phyloP scores from a whole-genome alignment of 1,284 basidiomycete species.

The Sphagnurus paluster region DNA sequence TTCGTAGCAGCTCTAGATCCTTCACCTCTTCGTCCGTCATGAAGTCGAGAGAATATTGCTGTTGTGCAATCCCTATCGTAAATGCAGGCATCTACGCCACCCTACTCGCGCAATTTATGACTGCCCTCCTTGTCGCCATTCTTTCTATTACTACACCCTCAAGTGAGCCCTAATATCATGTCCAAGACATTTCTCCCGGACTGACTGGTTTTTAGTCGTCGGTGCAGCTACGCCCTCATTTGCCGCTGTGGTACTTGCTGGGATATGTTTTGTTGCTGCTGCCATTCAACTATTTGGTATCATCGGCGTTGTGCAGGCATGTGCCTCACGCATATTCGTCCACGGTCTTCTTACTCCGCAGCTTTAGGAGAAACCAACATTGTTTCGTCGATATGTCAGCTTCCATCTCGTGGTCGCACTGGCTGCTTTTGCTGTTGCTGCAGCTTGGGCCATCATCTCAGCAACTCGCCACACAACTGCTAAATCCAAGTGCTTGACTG shows the following conservation, averaged over 20 bases:
- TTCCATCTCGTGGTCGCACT: slow-evolving; percentile 62
- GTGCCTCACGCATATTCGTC: slow-evolving; percentile 19
- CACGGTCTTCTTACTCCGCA: slow-evolving; percentile 5
- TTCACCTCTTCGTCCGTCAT: slow-evolving; percentile 29
- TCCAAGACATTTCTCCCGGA: slow-evolving; percentile 10
- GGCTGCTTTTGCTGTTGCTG: slow-evolving; percentile 72
- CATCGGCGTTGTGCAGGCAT: slow-evolving; percentile 74
- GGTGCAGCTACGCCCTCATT: slow-evolving; percentile 79
- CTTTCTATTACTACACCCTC: slow-evolving; percentile 78
- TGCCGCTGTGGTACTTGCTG: slow-evolving; percentile 73
- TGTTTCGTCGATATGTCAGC: slow-evolving; percentile 76
- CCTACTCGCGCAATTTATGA: slow-evolving; percentile 71
- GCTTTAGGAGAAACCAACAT: slow-evolving; percentile 70
- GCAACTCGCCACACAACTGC: slow-evolving; percentile 74
- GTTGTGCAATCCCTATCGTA: slow-evolving; percentile 82
- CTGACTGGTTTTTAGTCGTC: slow-evolving; percentile 58
- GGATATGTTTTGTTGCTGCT: slow-evolving; percentile 72
- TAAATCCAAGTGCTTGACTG: slow-evolving; percentile 59
- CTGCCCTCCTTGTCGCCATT: slow-evolving; percentile 73
- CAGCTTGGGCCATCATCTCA: slow-evolving; percentile 79
- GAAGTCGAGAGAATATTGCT: slow-evolving; percentile 77
- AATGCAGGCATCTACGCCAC: slow-evolving; percentile 88
- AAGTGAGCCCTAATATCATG: slow-evolving; percentile 47
- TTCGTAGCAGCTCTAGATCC: neutral
- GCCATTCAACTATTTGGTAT: slow-evolving; percentile 79